These are phyloP conservation scores for Chondrus crispus DNA, from an alignment of 23 red algal species.

Conservation along the genomic window DNA sequence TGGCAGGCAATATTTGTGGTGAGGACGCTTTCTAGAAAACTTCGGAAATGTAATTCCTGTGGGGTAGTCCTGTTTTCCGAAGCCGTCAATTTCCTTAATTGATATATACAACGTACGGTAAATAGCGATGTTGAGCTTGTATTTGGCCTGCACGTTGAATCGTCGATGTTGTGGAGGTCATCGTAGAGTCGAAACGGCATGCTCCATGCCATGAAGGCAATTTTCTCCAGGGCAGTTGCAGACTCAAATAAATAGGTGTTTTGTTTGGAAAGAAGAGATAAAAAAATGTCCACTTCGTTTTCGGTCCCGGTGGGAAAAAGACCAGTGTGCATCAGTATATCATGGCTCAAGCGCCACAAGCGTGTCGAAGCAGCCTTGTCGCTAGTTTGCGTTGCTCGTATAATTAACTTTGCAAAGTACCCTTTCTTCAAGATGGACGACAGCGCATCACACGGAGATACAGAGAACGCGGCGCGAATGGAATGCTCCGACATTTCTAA, in stretches of 20 bases:
- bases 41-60: too few species aligned
- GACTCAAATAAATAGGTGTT: neutral
- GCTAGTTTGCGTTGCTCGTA: neutral
- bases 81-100: too few species aligned
- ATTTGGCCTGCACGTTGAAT: too few species aligned
- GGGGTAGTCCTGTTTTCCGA: too few species aligned
- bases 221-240: neutral
- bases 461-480: neutral
- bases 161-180: neutral
- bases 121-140: too few species aligned
- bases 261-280: constrained; percentile 16
- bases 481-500: neutral
- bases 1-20: too few species aligned
- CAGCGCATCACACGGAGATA: constrained; percentile 4
- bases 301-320: constrained; percentile 18
- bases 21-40: too few species aligned
- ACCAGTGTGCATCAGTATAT: neutral
- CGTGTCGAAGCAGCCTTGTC: neutral
- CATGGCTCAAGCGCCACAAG: constrained; percentile 3
- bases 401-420: constrained; percentile 3
- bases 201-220: neutral
- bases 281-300: constrained; percentile 26
- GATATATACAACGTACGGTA: too few species aligned
- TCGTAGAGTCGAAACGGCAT: constrained; percentile 17
- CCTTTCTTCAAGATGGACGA: neutral